A percentile compares a stretch with the other conserved stretches of the same genome.
Evolutionary conservation across 1,284 basidiomycete species (phyloP).

Genomic region (Vanrija sp.): DNA sequence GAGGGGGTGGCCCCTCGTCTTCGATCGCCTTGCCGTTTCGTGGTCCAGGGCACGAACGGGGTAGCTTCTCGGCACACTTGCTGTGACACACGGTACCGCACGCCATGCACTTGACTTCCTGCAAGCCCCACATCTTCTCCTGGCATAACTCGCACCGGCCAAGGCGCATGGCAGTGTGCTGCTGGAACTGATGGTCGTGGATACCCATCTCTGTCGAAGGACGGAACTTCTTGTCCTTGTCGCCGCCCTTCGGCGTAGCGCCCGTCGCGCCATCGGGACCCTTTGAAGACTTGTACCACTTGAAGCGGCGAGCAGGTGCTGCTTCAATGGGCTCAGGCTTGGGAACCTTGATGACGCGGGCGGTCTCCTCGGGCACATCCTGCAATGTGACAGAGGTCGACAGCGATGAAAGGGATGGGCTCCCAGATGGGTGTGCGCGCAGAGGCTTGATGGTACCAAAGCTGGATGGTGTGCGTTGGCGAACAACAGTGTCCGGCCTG

Average conservation of each 20-base stretch:
- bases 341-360: constrained; percentile 46
- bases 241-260: constrained; percentile 2
- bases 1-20: constrained; percentile 53
- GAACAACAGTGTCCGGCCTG: constrained; percentile 43
- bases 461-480: constrained; percentile 22
- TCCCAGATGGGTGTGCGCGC: constrained; percentile 39
- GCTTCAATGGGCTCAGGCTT: constrained; percentile 51
- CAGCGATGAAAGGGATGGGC: constrained; percentile 48
- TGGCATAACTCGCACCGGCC: constrained; percentile 91
- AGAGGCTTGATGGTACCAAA: constrained; percentile 10
- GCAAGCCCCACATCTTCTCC: constrained; percentile 98
- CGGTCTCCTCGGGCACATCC: constrained; percentile 48
- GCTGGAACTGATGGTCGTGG: constrained; percentile 80
- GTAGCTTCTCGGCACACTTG: constrained; percentile 50
- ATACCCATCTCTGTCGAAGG: constrained; percentile 47
- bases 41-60: constrained; percentile 33
- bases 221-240: constrained; percentile 21
- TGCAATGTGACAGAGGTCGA: constrained; percentile 39
- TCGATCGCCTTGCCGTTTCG: constrained; percentile 20
- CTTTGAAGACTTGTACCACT: constrained; percentile 53
- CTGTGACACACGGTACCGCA: constrained; percentile 53
- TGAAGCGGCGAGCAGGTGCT: constrained; percentile 53
- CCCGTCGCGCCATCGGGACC: neutral
- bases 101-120: constrained; percentile 68
- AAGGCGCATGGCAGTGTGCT: constrained; percentile 80